Conservation (phyloP, 192 early-diverging fungal genomes). For the Coemansia sp. region DNA sequence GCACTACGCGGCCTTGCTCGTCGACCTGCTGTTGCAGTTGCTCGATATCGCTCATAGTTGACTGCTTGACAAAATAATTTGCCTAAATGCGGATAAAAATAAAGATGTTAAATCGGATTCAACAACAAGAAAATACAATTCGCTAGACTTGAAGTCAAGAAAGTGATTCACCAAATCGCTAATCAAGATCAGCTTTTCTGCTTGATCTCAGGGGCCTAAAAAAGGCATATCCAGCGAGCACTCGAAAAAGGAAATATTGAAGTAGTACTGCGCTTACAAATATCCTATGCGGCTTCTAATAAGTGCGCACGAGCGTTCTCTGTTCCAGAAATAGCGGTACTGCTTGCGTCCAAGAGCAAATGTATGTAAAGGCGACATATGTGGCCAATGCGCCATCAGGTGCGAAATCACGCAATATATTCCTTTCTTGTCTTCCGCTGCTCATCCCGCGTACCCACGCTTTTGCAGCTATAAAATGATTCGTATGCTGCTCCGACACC, state of each 20-base stretch:
- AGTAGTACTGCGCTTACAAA: background rate
- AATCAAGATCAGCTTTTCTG: background rate
- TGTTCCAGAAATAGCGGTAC: background rate
- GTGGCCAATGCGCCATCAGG: background rate
- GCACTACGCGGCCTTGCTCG: conserved; percentile 64
- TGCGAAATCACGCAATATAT: conserved; percentile 8
- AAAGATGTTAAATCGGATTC: conserved; percentile 3
- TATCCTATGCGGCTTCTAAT: background rate
- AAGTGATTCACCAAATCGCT: conserved; percentile 14
- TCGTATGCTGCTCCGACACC: background rate
- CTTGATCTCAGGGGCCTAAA: conserved; percentile 4
- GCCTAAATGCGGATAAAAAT: conserved; percentile 5
- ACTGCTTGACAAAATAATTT: background rate
- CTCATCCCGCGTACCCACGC: background rate
- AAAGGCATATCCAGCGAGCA: background rate
- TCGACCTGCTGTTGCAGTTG: conserved; percentile 59
- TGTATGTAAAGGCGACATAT: background rate
- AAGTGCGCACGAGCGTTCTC: background rate
- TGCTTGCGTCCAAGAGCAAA: background rate
- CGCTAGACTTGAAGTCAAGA: background rate
- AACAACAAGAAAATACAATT: background rate
- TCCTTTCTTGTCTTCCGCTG: background rate
- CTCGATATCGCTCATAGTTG: conserved; percentile 33
- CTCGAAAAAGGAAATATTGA: background rate
- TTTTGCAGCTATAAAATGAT: background rate